These are phyloP conservation scores for Hippophae gyantsensis DNA, from an alignment of 306 rosid genomes.

Conservation along the genomic window DNA sequence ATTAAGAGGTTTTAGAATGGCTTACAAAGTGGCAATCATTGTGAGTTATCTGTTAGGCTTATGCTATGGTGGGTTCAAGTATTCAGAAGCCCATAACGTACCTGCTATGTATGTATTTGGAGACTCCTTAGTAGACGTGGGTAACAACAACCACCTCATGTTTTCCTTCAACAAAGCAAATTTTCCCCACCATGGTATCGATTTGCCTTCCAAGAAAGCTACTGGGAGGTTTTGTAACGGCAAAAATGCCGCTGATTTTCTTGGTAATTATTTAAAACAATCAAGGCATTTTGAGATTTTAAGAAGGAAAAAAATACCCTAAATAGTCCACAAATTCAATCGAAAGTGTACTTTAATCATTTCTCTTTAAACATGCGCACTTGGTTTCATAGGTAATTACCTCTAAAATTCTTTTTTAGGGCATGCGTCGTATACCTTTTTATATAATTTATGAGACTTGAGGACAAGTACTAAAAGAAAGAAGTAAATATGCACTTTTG, in stretches of 20 bases:
- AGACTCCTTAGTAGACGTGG: slow-evolving; percentile 37
- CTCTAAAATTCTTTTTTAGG: not conserved
- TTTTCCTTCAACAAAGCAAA: slow-evolving; percentile 35
- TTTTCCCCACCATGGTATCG: slow-evolving; percentile 53
- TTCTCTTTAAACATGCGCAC: too few species aligned
- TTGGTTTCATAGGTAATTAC: too few species aligned
- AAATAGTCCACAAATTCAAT: too few species aligned
- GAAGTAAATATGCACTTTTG: too few species aligned
- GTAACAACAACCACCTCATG: slow-evolving; percentile 34
- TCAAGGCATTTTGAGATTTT: too few species aligned
- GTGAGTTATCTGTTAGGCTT: not conserved
- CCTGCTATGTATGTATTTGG: slow-evolving; percentile 36
- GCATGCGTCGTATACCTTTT: not conserved
- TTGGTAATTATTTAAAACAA: slow-evolving; percentile 25
- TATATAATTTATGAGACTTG: not conserved
- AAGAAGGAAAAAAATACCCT: too few species aligned
- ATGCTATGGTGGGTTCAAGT: too few species aligned
- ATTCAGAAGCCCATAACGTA: slow-evolving; percentile 12
- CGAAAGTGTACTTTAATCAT: too few species aligned
- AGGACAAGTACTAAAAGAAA: too few species aligned
- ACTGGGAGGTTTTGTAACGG: slow-evolving; percentile 66
- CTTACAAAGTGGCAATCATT: too few species aligned
- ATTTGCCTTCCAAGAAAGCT: slow-evolving; percentile 48
- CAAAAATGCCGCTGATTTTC: slow-evolving; percentile 65
- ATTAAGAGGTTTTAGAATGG: too few species aligned